Percentiles rank a stretch among this genome's conserved stretches.
phyloP scores from a whole-genome alignment of 2,329 filamentous ascomycete species.

The Sporothrix sp. region DNA sequence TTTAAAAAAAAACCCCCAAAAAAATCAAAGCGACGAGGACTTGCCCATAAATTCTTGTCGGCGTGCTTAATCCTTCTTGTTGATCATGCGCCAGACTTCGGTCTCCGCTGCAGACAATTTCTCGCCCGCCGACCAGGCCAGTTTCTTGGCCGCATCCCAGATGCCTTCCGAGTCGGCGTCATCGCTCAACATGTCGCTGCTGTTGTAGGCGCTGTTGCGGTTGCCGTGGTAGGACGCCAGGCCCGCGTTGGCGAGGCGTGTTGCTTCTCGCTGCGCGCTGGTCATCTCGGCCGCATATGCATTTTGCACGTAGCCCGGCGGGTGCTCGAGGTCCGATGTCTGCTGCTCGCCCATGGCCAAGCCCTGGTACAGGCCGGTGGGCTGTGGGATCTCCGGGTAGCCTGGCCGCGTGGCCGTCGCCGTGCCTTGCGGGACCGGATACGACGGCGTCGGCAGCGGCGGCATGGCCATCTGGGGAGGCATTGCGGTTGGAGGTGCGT shows the following conservation, averaged over 20 bases:
- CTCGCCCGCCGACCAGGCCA: conserved; percentile 46
- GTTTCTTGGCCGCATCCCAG: conserved; percentile 48
- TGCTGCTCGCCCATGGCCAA: neutral
- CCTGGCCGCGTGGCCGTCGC: conserved; percentile 28
- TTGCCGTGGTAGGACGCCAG: neutral
- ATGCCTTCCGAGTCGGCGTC: conserved; percentile 37
- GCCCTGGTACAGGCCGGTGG: conserved; percentile 19
- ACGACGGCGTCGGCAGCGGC: conserved; percentile 31
- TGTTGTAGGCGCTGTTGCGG: neutral
- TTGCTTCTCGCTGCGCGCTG: conserved; percentile 33
- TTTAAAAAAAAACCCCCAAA: neutral
- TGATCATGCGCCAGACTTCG: conserved; percentile 55
- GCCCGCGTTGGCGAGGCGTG: neutral
- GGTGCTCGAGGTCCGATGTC: conserved; percentile 29
- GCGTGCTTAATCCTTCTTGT: conserved; percentile 36
- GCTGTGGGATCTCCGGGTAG: conserved; percentile 2
- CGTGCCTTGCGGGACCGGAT: conserved; percentile 35
- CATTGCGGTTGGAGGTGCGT: conserved; percentile 14
- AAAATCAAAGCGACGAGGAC: neutral
- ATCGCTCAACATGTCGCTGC: neutral
- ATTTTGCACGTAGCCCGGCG: conserved; percentile 49
- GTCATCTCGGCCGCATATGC: conserved; percentile 41
- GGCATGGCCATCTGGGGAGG: conserved; percentile 44
- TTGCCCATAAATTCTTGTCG: neutral
- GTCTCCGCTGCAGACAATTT: conserved; percentile 48